These are phyloP conservation scores for Aegle marmelos DNA, from an alignment of 345 rosid genomes.

Conservation along the genomic window DNA sequence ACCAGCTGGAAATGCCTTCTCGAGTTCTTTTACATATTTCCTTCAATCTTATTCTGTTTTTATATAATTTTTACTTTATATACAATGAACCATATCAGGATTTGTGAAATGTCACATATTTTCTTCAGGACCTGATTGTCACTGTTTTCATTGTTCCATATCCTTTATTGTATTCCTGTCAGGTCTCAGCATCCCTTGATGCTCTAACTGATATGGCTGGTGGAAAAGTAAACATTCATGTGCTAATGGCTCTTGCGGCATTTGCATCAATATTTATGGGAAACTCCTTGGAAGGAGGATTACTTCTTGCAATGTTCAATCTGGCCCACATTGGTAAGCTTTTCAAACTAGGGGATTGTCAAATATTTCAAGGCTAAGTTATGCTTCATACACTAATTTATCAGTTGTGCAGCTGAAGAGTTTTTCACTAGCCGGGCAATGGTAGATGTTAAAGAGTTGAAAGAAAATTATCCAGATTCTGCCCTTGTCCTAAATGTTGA, in stretches of 20 bases:
- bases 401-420: conserved; percentile 77
- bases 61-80: neutral
- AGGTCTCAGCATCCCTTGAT: conserved; percentile 92
- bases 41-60: no score
- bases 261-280: conserved; percentile 98
- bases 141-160: neutral
- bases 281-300: conserved; percentile 88
- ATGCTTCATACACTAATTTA: conserved; percentile 5
- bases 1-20: neutral
- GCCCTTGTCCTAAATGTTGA: conserved; percentile 62
- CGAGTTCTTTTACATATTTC: no score
- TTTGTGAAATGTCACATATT: neutral
- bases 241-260: conserved; percentile 92
- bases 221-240: conserved; percentile 94
- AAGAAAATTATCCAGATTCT: conserved; percentile 86
- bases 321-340: conserved; percentile 86
- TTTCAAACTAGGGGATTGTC: conserved; percentile 12
- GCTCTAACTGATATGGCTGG: conserved; percentile 85
- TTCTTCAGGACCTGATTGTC: neutral
- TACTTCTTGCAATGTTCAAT: conserved; percentile 96
- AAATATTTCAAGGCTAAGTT: neutral
- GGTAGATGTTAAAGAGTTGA: conserved; percentile 93
- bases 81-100: neutral
- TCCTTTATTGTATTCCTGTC: conserved; percentile 9
- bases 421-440: conserved; percentile 87